Base-by-base conservation (phyloP, 2,329 filamentous ascomycete species). In the Colletotrichum viniferum region DNA sequence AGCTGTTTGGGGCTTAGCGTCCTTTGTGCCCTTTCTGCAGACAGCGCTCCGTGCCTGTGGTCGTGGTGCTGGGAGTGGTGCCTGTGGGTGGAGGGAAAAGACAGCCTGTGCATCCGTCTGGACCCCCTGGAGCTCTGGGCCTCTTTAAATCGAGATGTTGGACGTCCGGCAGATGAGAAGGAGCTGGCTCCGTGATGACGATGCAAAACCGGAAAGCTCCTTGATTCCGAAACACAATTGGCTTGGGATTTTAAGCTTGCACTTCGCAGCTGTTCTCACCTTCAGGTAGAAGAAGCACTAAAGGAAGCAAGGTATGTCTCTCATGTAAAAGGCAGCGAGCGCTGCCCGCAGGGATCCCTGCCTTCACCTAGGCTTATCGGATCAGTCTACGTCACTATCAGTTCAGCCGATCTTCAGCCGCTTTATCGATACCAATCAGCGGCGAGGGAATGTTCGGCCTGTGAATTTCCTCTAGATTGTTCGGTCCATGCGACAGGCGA, bases 361-460 rank as follows among this genome's bases (percentile, higher is more conserved):
- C 26, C 21, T n/a, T 3, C 14, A 24, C 24, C 24, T 24, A 5
- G 52, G 68, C 52, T 72, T 72, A 73, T 73, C 69, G 32, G 21
- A 6, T n/a, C 13, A 21, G 8, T 43, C 56, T 62, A 69, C 73
- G 69, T 75, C 73, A 67, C 63, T 71, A 77, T 77, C 76, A 55
- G 14, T 74, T 76, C 28, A 32, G 58, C 76, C 76, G 76, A 13
- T 9, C 8, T 69, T 74, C 18, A 48, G 21, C 76, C 76, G 74
- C 0, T 18, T 30, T 71, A 77, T 77, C 76, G 76, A 66, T 70
- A 58, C 56, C 63, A 69, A 64, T 58, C 43, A 58, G 73, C 69
- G 28, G 32, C 21, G 34, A 73, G 63, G 69, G 62, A 67, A 64
- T 69, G 69, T 21, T 66, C 24, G 62, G 62, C 55, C 38, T 63